Evolutionary conservation across 2,329 filamentous ascomycete genomes (phyloP), one percentile per base, ranked within the genome.

Genomic region (Penicillium sp.): DNA sequence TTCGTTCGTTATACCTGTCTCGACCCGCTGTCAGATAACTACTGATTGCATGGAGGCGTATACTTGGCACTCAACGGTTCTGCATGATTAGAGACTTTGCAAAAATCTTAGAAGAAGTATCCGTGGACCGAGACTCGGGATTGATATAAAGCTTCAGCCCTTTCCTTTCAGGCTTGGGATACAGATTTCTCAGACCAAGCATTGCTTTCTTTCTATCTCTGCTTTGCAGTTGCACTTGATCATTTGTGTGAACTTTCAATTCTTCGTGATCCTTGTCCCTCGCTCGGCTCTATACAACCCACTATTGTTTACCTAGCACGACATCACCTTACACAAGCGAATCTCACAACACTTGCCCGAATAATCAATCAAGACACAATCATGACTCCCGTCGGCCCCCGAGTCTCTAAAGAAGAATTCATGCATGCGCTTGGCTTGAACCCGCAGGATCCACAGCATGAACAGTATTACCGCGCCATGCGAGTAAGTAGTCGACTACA

Each of bases 331-430:
- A 10, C 42, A 57, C 54, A 26, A 49, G 17, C 38, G n/a, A 13
- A 24, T 38, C 42, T 28, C 8, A 47, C 54, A 22, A 33, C 33
- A 56, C 17, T 35, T 45, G 24, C 40, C 53, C 53, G 3, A 45
- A 35, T 33, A 44, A 13, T 19, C 38, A 22, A 45, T 37, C 49
- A 24, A 19, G 10, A 13, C 24, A 58, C n/a, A 26, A 33, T 19
- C 30, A 78, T 78, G 76, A 57, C 66, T 28, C 65, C 76, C 15
- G 78, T 79, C 58, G 79, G 79, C 28, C 79, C 79, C 47, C 76
- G 79, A 55, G 79, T 76, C 42, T 78, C 79, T 26, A 81, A 81
- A 63, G 79, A 81, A 56, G 79, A 81, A 62, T 81, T 81, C 67
- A 80, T 81, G 78, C 75, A 73, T 24, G 79, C 79, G 24, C 67